phyloP scores from a whole-genome alignment of 257 asterid species.

The Lycium ferocissimum region DNA sequence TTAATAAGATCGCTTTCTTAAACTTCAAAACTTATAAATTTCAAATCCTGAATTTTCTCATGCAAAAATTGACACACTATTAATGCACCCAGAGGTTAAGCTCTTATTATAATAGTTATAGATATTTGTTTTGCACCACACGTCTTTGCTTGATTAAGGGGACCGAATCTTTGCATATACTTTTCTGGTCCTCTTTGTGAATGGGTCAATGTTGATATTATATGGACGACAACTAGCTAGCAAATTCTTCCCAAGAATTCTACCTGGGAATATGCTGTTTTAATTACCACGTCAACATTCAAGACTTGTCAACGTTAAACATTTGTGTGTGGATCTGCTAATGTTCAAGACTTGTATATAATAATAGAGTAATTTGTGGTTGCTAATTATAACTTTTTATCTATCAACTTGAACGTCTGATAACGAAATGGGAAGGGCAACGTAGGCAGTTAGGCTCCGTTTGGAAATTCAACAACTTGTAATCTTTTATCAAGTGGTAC shows the following conservation, averaged over 20 bases:
- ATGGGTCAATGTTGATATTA: neutral
- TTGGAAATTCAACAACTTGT: neutral
- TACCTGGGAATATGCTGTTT: neutral
- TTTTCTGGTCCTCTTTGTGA: neutral
- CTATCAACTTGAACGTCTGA: neutral
- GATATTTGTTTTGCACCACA: neutral
- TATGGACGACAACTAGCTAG: neutral
- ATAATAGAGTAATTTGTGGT: neutral
- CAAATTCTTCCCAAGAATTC: neutral
- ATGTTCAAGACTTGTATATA: neutral
- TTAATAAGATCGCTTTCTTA: too few species aligned
- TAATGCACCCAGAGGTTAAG: neutral
- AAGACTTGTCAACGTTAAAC: neutral
- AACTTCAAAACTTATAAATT: too few species aligned
- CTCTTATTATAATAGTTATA: neutral
- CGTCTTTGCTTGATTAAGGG: constrained; percentile 16
- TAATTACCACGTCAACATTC: neutral
- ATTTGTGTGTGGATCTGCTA: neutral
- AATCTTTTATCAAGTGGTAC: neutral
- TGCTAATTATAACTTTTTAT: neutral
- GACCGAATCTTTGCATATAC: neutral
- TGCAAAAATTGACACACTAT: too few species aligned
- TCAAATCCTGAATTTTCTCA: too few species aligned
- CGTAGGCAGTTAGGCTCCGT: neutral
- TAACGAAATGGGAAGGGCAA: neutral